Conservation (phyloP, 2,329 filamentous ascomycete genomes). For the Microsporum ferrugineum region DNA sequence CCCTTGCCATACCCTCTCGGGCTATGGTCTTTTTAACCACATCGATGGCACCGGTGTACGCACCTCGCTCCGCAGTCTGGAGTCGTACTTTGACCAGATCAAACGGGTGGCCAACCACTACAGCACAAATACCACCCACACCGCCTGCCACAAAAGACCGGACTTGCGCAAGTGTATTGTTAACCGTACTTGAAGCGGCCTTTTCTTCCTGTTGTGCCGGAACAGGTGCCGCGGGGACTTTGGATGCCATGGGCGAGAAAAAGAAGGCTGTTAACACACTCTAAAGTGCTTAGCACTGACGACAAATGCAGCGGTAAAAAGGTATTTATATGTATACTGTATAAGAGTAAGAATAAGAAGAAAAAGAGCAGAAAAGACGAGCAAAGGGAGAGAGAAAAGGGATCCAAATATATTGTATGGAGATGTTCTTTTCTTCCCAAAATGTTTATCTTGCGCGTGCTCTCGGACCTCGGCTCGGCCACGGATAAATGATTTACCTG, state of each 20-base stretch:
- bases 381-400: neutral
- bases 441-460: neutral
- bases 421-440: neutral
- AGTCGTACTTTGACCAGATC: constrained; percentile 95
- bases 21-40: constrained; percentile 83
- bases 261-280: neutral
- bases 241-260: neutral
- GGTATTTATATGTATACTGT: constrained; percentile 1
- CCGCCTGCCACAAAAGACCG: constrained; percentile 81
- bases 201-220: constrained; percentile 22
- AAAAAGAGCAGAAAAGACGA: neutral
- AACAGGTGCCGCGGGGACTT: constrained; percentile 15
- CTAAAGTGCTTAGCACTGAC: neutral
- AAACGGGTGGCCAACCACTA: constrained; percentile 90
- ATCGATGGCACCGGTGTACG: constrained; percentile 82
- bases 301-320: neutral
- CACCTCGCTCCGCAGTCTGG: constrained; percentile 88
- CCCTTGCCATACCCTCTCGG: constrained; percentile 61
- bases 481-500: constrained; percentile 1
- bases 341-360: neutral
- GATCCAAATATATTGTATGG: constrained; percentile 4
- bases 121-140: constrained; percentile 86
- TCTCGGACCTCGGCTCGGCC: constrained; percentile 21
- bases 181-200: constrained; percentile 19
- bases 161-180: constrained; percentile 51